phyloP scores from a whole-genome alignment of 768 basidiomycete genomes.

The Boletus eberwhitei region DNA sequence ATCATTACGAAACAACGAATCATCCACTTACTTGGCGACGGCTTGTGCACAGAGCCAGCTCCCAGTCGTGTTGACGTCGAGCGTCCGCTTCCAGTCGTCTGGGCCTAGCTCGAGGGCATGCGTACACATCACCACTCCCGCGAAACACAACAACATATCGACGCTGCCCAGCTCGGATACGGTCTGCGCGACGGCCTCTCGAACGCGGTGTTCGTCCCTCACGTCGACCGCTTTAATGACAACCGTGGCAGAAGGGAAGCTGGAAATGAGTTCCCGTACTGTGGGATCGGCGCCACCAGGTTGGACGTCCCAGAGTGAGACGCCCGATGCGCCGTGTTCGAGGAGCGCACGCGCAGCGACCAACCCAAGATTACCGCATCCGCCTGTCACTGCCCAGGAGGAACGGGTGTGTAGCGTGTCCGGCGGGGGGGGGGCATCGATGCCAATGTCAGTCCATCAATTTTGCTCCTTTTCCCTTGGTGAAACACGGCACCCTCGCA shows the following conservation, averaged over 20 bases:
- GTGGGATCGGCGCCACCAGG: conserved; percentile 2
- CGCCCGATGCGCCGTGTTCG: conserved; percentile 38
- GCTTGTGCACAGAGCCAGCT: conserved; percentile 45
- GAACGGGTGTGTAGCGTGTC: neutral
- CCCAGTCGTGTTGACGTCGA: conserved; percentile 44
- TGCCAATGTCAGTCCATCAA: neutral
- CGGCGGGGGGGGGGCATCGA: neutral
- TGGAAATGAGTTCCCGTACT: conserved; percentile 22
- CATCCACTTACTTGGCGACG: conserved; percentile 33
- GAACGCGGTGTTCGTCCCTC: conserved; percentile 18
- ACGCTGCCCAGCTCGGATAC: conserved; percentile 31
- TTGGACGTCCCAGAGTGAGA: conserved; percentile 28
- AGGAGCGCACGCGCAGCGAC: conserved; percentile 39
- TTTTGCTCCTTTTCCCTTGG: neutral
- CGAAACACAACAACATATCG: conserved; percentile 41
- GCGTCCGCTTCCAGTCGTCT: conserved; percentile 36
- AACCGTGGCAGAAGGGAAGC: conserved; percentile 32
- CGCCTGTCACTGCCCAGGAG: conserved; percentile 38
- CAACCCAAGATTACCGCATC: conserved; percentile 39
- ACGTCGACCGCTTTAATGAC: conserved; percentile 36
- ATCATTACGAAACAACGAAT: neutral
- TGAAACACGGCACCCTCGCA: neutral
- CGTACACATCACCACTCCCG: conserved; percentile 37
- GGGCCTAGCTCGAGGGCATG: conserved; percentile 32
- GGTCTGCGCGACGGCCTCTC: conserved; percentile 27